Evolutionary conservation across 1,139 yeast species (phyloP), one percentile per base, ranked within the genome.

Genomic region (Suhomyces ambrosiae): DNA sequence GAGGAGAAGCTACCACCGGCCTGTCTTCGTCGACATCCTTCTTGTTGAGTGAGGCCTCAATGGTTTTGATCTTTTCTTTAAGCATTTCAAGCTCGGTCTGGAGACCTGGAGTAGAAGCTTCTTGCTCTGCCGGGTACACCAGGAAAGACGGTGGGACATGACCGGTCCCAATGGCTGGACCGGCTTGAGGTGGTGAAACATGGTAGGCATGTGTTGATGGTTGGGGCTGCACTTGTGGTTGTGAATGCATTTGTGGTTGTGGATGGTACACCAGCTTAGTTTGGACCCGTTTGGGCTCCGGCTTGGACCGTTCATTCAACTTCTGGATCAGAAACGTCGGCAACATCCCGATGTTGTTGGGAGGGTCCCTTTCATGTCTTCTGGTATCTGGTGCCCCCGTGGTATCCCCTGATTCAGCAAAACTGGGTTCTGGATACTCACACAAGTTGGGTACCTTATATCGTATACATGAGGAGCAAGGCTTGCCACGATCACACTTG

Each of bases 31-130:
- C 17, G 18, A 15, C 34, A n/a, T 23, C 32, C 18, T 32, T 30
- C 14, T 60, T 27, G 65, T 56, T 25, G n/a, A 38, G 23, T 0
- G 74, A 63, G 2, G 70, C 69, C 44, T 73, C 79, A 7, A 73
- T 60, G 43, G 65, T 65, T 35, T 60, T 64, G 28, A 74, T 69
- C 41, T 70, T 69, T 7, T 61, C 60, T 36, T 67, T 66, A 27
- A 74, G 52, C 9, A 54, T 41, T 13, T 68, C 71, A 27, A 59
- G 32, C 25, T 46, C 47, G 5, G 42, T 18, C 7, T 37, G 42
- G 3, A 44, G 27, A 3, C 31, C 33, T 8, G 40, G 13, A n/a
- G 30, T 7, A 19, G 38, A 25, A 8, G 22, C 23, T 4, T 14
- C 35, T 8, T 27, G 17, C 21, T 6, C 14, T 33, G 36, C 3